Conservation (phyloP, 2,329 filamentous ascomycete genomes). For the Emergomyces pasteurianus region DNA sequence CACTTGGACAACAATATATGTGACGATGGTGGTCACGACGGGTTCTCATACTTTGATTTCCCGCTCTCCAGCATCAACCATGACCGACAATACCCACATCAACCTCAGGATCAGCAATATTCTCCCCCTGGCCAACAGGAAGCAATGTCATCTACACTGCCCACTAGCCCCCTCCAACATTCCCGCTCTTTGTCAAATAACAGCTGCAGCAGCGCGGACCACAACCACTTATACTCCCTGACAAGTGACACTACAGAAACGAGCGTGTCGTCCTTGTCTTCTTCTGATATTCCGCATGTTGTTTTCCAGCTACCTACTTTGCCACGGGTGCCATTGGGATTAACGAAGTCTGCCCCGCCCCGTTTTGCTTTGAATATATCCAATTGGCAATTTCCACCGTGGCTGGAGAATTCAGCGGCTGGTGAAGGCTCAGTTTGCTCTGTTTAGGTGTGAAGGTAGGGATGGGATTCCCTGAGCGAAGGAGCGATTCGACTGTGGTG, state of each 20-base stretch:
- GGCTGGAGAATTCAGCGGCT: not conserved
- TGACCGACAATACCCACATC: not conserved
- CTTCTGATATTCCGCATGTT: not conserved
- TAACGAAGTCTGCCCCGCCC: not conserved
- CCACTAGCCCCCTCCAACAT: not conserved
- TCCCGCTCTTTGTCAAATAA: not conserved
- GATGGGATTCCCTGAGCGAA: not conserved
- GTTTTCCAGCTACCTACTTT: not conserved
- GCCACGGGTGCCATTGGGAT: not conserved
- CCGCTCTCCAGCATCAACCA: not conserved
- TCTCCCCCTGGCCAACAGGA: not conserved
- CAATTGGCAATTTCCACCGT: not conserved
- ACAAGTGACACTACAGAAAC: not conserved
- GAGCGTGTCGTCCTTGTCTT: not conserved
- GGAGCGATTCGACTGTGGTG: not conserved
- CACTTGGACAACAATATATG: not conserved
- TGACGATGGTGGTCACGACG: not conserved
- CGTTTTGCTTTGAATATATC: not conserved
- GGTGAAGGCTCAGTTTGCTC: not conserved
- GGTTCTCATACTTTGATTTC: not conserved
- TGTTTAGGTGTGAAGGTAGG: not conserved
- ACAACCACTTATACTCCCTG: not conserved
- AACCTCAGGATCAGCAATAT: not conserved
- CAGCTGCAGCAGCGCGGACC: not conserved
- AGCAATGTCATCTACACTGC: not conserved